phyloP scores from a whole-genome alignment of 805 yeast genomes.

The Cyberlindnera japonica region DNA sequence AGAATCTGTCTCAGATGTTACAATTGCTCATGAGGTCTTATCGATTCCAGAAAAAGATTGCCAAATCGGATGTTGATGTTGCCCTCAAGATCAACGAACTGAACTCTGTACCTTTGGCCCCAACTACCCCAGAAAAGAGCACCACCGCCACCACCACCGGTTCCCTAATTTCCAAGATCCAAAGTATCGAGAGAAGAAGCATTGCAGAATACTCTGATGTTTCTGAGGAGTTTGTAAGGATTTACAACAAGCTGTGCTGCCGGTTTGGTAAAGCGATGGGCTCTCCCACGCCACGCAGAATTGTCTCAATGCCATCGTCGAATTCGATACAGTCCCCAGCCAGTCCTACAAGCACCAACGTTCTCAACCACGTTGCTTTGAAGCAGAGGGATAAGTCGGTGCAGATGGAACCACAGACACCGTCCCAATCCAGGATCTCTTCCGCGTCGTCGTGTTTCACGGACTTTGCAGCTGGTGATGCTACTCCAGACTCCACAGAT shows the following conservation, averaged over 20 bases:
- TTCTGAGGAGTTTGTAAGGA: constrained; percentile 13
- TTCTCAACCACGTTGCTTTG: not conserved
- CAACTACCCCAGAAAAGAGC: constrained; percentile 1
- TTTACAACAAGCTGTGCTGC: constrained; percentile 9
- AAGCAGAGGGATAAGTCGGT: not conserved
- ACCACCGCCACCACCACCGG: no score
- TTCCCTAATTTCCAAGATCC: constrained; percentile 9
- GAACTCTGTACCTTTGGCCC: not conserved
- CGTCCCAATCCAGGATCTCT: constrained; percentile 1
- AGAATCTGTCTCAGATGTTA: constrained; percentile 19
- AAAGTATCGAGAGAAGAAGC: constrained; percentile 4
- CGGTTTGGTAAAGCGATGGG: constrained; percentile 1
- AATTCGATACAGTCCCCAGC: not conserved
- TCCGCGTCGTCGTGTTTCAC: constrained; percentile 9
- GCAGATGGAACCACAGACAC: not conserved
- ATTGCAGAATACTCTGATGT: constrained; percentile 1
- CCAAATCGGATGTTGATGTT: constrained; percentile 2
- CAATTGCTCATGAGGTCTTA: constrained; percentile 15
- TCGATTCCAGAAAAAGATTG: constrained; percentile 15
- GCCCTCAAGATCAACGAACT: not conserved
- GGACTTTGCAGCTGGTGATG: not conserved
- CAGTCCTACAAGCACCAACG: not conserved
- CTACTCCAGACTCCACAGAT: not conserved
- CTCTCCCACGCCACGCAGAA: not conserved
- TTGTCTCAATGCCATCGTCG: not conserved